Base-by-base conservation (phyloP, 345 rosid species). In the Arabis hirsuta region DNA sequence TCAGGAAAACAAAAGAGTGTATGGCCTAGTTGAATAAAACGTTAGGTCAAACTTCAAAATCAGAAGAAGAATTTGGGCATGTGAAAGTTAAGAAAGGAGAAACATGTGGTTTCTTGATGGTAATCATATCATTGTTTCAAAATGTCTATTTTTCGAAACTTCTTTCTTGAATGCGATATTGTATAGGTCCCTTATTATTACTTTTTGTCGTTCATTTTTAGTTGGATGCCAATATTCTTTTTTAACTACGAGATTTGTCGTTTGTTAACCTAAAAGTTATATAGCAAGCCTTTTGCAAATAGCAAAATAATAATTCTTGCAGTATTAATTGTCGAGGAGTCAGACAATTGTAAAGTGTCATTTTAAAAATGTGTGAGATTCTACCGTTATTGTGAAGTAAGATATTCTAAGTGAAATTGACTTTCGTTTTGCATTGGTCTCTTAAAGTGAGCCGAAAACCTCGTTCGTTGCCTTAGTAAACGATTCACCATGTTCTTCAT, bases 381-480 rank as follows among this genome's bases (percentile, higher is more conserved):
- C 55, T 43, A 72, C 29, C 9, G 55, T 62, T 55, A 34, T 24
- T 45, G 31, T 54, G 22, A 41, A 43, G 44, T 72, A 43, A 62
- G 9, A 62, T 53, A 53, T 20, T 46, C 62, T 16, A 46, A 27
- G 16, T 71, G 3, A 47, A 62, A 64, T 22, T 73, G 65, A 73
- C 58, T 65, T 36, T 64, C 24, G 59, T 12, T 55, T 48, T 47
- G 43, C 59, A 48, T 56, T 65, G 65, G 65, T 73, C 55, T 59
- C 71, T 19, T 26, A 27, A 46, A 12, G 20, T 51, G 43, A 56
- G 54, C 12, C 51, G 2, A 46, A 62, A 63, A 64, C 76, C 76
- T 73, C 43, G 71, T 73, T 64, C 76, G 57, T 73, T 73, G 59
- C 77, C 71, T 64, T 65, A 51, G 58, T 64, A 38, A 71, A 64